Base-by-base conservation (phyloP, 257 asterid genomes). In the Datura wrightii region DNA sequence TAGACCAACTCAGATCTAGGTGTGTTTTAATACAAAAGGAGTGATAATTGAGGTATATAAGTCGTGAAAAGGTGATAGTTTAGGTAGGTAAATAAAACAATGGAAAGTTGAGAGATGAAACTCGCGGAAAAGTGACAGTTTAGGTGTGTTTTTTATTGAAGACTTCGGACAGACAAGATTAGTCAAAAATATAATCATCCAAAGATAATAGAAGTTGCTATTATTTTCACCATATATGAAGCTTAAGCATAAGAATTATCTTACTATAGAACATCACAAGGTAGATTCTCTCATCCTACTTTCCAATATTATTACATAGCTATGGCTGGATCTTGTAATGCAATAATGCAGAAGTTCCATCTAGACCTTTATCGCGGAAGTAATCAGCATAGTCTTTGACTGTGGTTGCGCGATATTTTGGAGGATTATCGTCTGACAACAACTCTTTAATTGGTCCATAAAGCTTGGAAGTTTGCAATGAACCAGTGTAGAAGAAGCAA, bases 371-470 rank as follows among this genome's bases (percentile, higher is more conserved):
- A 0, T 87, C 31, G 59, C 87, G 72, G 81, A 84, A 92, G 83
- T 91, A 81, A 24, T 85, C 84, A 3, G 90, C 84, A 69, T 91
- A 92, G 5, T 90, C 96, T 56, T 82, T 86, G 19, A 91, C 92
- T 1, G 92, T 91, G 2, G 92, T 89, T 72, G 87, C 80, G 0
- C 89, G 82, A 62, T 88, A 91, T 5, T 65, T 84, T 16, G 92
- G 92, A n/a, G 92, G 92, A 89, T 88, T 83, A 8, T 91, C 87
- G 5, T 89, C 89, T 0, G 92, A 85, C 37, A 89, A 18, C 48
- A 92, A 84, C 86, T 92, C 96, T 65, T 84, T 62, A n/a, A 91
- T 90, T 3, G 96, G 94, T 50, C 90, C 96, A 79, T 86, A 90
- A 2, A 87, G 2, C 74, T 90, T 91, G n/a, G 83, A 4, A 6